Conservation (phyloP, 768 basidiomycete genomes). For the Tremella yokohamensis region DNA sequence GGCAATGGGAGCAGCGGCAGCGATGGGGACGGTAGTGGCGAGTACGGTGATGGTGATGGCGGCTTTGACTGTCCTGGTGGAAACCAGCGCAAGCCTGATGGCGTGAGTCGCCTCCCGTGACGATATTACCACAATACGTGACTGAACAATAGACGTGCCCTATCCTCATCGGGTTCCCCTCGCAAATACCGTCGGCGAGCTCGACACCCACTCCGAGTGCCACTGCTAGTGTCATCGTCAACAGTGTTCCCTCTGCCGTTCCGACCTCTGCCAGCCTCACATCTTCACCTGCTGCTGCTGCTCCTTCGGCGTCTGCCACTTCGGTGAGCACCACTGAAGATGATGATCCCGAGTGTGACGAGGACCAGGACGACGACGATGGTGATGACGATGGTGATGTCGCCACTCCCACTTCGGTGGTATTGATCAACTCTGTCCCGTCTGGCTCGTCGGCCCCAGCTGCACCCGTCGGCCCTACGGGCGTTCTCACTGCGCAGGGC, state of each 20-base stretch:
- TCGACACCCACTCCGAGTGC: not conserved
- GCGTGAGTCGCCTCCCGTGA: not conserved
- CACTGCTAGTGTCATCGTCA: not conserved
- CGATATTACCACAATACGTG: not conserved
- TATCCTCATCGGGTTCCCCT: not conserved
- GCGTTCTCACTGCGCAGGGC: not conserved
- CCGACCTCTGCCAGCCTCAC: not conserved
- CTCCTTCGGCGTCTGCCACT: not conserved
- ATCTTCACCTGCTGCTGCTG: not conserved
- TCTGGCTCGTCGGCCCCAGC: not conserved
- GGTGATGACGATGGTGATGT: not conserved
- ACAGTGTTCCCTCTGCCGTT: not conserved
- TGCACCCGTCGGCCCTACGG: not conserved
- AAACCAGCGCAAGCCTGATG: conserved; percentile 1
- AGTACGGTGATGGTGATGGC: not conserved
- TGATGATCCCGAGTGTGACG: not conserved
- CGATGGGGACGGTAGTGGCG: not conserved
- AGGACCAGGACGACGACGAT: not conserved
- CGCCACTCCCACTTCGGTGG: conserved; percentile 3
- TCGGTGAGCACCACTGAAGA: not conserved
- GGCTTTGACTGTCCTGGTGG: conserved; percentile 3
- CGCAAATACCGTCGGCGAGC: not conserved
- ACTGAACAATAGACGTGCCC: not conserved
- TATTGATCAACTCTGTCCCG: not conserved
- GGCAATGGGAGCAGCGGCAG: conserved; percentile 5